Percentiles rank a stretch among this genome's conserved stretches.
phyloP scores from a whole-genome alignment of 495 filamentous ascomycete species.

The Penicillium paradoxum region DNA sequence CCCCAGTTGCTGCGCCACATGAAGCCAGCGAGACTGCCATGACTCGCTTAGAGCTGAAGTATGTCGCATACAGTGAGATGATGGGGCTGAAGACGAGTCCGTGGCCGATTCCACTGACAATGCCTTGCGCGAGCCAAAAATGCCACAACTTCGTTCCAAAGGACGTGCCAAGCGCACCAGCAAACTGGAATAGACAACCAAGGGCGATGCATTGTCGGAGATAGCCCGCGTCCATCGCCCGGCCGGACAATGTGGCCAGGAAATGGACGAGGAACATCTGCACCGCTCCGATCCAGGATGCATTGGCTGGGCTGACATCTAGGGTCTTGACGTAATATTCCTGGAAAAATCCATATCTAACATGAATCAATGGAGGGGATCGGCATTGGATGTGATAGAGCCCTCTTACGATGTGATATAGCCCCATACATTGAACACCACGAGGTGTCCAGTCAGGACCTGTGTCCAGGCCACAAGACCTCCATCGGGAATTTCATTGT shows the following conservation, averaged over 20 bases:
- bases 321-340: slow-evolving; percentile 53
- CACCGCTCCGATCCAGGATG: slow-evolving; percentile 55
- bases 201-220: slow-evolving; percentile 47
- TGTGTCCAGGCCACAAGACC: slow-evolving; percentile 51
- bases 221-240: slow-evolving; percentile 55
- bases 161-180: slow-evolving; percentile 63
- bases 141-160: slow-evolving; percentile 55
- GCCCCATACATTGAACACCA: slow-evolving; percentile 60
- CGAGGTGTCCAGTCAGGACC: slow-evolving; percentile 49
- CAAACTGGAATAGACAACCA: slow-evolving; percentile 48
- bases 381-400: not conserved
- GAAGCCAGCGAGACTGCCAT: slow-evolving; percentile 60
- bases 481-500: slow-evolving; percentile 34
- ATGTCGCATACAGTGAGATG: slow-evolving; percentile 56
- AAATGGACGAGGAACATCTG: slow-evolving; percentile 32
- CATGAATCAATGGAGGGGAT: not conserved
- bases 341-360: slow-evolving; percentile 66
- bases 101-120: slow-evolving; percentile 60
- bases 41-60: slow-evolving; percentile 57
- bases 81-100: slow-evolving; percentile 62
- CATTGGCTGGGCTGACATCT: slow-evolving; percentile 44
- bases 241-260: slow-evolving; percentile 44
- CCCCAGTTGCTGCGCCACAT: slow-evolving; percentile 60
- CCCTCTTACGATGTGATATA: slow-evolving; percentile 41
- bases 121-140: slow-evolving; percentile 66